Percentiles rank a stretch among this genome's conserved stretches.
phyloP scores from a whole-genome alignment of 208 protist genomes.

The Trichomonas tenax region DNA sequence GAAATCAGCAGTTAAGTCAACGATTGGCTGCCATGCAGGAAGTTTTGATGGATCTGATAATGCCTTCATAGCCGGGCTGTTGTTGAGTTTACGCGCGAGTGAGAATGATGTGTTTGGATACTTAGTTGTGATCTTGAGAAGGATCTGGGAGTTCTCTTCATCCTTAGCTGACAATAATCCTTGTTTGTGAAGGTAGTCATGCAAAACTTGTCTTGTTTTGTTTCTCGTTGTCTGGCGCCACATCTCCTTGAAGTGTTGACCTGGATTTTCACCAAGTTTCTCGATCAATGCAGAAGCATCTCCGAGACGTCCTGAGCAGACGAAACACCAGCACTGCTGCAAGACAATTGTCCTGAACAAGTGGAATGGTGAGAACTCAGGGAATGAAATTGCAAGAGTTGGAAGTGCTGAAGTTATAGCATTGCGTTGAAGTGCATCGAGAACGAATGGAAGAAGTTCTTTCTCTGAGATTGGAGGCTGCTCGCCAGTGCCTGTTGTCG shows the following conservation, averaged over 20 bases:
- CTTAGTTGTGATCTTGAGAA: not conserved
- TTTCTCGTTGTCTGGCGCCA: not conserved
- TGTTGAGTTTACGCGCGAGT: not conserved
- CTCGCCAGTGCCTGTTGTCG: not conserved
- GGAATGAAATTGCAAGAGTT: not conserved
- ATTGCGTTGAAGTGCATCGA: not conserved
- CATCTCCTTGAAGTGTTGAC: not conserved
- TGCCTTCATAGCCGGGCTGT: not conserved
- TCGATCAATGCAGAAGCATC: not conserved
- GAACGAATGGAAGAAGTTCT: not conserved
- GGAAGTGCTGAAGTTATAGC: not conserved
- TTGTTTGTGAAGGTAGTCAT: not conserved
- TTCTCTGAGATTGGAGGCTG: not conserved
- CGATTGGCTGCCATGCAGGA: not conserved
- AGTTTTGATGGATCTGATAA: not conserved
- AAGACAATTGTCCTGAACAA: not conserved
- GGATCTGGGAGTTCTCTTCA: not conserved
- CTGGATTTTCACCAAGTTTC: not conserved
- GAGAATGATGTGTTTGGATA: slow-evolving; percentile 11
- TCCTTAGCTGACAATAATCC: not conserved
- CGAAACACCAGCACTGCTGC: not conserved
- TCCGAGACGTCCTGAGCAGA: not conserved
- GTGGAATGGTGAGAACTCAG: not conserved
- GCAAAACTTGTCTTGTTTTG: not conserved
- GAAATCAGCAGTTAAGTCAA: not conserved